A percentile compares a stretch with the other conserved stretches of the same genome.
phyloP scores from a whole-genome alignment of 805 yeast genomes.

The Saccharomycopsis sp. region DNA sequence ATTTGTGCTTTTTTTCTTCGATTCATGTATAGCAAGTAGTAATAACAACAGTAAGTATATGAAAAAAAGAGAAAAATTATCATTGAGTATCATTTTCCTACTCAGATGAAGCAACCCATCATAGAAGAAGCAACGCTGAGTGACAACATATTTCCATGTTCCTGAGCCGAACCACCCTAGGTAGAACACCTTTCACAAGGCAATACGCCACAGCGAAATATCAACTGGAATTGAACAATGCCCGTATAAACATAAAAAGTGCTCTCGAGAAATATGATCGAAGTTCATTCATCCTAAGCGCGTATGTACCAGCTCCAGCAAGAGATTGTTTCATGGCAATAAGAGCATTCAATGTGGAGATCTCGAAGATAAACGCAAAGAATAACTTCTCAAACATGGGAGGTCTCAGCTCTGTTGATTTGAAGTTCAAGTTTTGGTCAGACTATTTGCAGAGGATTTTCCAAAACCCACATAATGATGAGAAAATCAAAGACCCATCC shows the following conservation, averaged over 20 bases:
- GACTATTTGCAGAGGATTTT: conserved; percentile 45
- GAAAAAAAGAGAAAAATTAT: too few species aligned
- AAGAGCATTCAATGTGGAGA: conserved; percentile 56
- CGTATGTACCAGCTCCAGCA: conserved; percentile 58
- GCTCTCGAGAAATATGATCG: conserved; percentile 42
- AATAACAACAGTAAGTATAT: too few species aligned
- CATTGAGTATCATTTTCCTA: too few species aligned
- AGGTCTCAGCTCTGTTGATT: conserved; percentile 25
- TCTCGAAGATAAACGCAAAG: conserved; percentile 39
- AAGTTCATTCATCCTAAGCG: conserved; percentile 55
- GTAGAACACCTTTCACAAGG: too few species aligned
- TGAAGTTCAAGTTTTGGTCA: conserved; percentile 71
- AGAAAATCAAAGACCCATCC: conserved; percentile 52
- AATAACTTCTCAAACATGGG: conserved; percentile 24
- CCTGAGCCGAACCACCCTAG: too few species aligned
- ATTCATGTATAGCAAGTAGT: too few species aligned
- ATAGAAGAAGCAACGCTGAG: too few species aligned
- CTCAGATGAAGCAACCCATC: too few species aligned
- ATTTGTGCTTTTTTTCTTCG: too few species aligned
- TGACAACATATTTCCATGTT: too few species aligned
- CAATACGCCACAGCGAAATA: conserved; percentile 4
- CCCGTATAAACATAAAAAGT: conserved; percentile 14
- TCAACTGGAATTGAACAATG: conserved; percentile 10
- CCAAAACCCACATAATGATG: conserved; percentile 28
- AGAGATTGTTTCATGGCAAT: conserved; percentile 56